Base-by-base conservation (phyloP, 352 stramenopile genomes). In the Pythium rishiriense region DNA sequence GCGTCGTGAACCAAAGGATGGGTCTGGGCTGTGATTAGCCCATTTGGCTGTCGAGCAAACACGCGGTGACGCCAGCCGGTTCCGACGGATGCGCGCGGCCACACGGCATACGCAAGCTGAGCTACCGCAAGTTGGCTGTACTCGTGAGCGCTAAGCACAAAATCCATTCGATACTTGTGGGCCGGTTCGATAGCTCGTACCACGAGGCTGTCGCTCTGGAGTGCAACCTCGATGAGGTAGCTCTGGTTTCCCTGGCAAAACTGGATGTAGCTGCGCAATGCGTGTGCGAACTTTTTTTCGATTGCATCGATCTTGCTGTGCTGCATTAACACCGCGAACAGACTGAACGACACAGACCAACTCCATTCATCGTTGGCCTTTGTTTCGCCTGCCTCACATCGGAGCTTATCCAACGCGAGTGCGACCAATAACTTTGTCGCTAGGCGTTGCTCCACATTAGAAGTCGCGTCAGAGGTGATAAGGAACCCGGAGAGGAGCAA, bases 111-210 rank as follows among this genome's bases (percentile, higher is more conserved):
- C 19, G 57, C 51, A 3, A 74, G 17, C 46, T 74, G 68, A 26
- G 41, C 45, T 14, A 73, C 37, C 6, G 61, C 58, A 4, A 54
- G 11, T 7, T 21, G 52, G n/a, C 42, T 73, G 43, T 76, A 92
- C 41, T 92, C 83, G 41, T 85, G 55, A 39, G 83, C 52, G 24
- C 37, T 24, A 24, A 93, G 57, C 3, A 72, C 35, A n/a, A 89
- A 80, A 12, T 87, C 71, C 60, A 84, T 81, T 14, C 58, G 61
- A 58, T 79, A 76, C 58, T 88, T 93, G 60, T 76, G 78, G 4
- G 83, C 49, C 24, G 84, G 82, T 15, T 93, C 82, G 47, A 51
- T 64, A 0, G 76, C 76, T 41, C 75, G 69, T 42, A 93, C 37
- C 7, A 85, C 28, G 0, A 92, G 61, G 4, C 61, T 57, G 1